Base-by-base conservation (phyloP, 2,329 filamentous ascomycete genomes). In the Epichloe glyceriae region DNA sequence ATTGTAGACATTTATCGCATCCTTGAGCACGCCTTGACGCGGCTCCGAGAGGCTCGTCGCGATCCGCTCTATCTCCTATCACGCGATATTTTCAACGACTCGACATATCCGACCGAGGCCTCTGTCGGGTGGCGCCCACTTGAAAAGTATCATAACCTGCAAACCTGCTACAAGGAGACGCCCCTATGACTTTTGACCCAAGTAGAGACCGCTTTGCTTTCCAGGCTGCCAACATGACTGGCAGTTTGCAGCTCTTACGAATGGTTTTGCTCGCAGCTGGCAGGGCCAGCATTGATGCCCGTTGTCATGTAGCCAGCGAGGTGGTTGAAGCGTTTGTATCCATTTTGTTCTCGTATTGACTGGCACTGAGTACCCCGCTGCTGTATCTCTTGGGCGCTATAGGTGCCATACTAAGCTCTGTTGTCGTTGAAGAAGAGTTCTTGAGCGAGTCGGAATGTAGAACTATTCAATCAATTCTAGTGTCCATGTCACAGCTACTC, bases 1-100 rank as follows among this genome's bases (percentile, higher is more conserved):
- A 74, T 71, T 6, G 78, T 74, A 0, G 75, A 79, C 56, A 61
- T 80, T 0, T 80, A 79, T 56, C 71, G 75, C 5, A 67, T 79
- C 8, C 61, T 80, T 15, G 76, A 80, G 56, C 74, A 80, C 54
- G 71, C 70, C 11, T 52, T 66, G 43, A 60, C 55, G n/a, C 59
- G 57, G 11, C 57, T 60, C 49, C 53, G 60, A 14, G 55, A 56
- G 37, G 46, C 51, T 8, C 53, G 56, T 47, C 52, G 53, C 19
- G 48, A 53, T 7, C 50, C 51, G 5, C 42, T 51, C 43, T 35
- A 53, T 26, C 54, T 57, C 4, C 54, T 59, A 14, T 44, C 57
- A 30, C 52, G 54, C 26, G 56, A 59, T 34, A 58, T 61, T 11
- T 60, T 61, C 33, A 44, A 53, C 7, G 54, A 58, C 38, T 47